Conservation (phyloP, 169 alveolate genomes). For the Eimeria zaria region DNA sequence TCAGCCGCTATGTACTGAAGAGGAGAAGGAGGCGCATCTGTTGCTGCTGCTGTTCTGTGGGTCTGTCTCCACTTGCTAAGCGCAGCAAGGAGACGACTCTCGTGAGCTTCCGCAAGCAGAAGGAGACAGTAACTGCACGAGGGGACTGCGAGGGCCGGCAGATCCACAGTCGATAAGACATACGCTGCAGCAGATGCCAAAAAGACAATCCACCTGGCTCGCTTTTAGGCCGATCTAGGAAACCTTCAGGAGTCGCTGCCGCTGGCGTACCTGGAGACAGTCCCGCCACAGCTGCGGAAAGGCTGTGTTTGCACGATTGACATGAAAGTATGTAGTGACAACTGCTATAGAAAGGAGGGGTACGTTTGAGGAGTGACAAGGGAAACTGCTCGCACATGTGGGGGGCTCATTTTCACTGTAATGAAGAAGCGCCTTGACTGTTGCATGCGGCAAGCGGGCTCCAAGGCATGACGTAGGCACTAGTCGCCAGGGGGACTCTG, state of each 20-base stretch:
- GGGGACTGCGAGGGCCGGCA: constrained; percentile 73
- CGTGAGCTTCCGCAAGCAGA: constrained; percentile 51
- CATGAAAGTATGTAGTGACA: not conserved
- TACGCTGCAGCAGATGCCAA: constrained; percentile 42
- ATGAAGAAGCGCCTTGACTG: constrained; percentile 39
- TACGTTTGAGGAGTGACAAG: not conserved
- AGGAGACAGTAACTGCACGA: constrained; percentile 73
- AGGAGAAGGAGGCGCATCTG: constrained; percentile 1
- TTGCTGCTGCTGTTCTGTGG: constrained; percentile 18
- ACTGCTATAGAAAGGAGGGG: not conserved
- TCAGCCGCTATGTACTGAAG: constrained; percentile 33
- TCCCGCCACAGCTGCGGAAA: not conserved
- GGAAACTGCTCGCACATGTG: not conserved
- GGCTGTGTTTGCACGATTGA: not conserved
- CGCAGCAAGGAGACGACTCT: not conserved
- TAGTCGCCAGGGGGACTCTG: constrained; percentile 63
- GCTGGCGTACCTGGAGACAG: not conserved
- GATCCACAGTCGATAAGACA: constrained; percentile 69
- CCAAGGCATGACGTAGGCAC: constrained; percentile 76
- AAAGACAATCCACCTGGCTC: not conserved
- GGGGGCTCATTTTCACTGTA: constrained; percentile 4
- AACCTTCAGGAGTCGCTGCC: not conserved
- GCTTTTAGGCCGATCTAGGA: not conserved
- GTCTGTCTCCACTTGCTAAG: not conserved
- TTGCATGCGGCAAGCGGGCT: constrained; percentile 80